Evolutionary conservation across 805 yeast genomes (phyloP).

Genomic region (Blastobotrys americana): DNA sequence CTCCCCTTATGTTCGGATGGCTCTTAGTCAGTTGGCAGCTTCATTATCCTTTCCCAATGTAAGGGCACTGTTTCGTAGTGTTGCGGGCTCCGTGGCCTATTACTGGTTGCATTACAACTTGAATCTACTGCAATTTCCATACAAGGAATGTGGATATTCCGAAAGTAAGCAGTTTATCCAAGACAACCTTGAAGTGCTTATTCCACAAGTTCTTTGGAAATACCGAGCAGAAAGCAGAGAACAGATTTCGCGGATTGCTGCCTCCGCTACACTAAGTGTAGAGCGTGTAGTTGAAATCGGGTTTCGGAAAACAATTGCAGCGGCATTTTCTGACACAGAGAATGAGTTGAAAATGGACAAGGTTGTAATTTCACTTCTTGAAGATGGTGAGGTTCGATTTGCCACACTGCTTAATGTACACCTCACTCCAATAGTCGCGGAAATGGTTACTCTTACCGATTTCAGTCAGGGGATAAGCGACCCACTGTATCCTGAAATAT

Average conservation of each 20-base stretch:
- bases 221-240: neutral
- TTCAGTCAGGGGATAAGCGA: no score
- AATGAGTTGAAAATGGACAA: neutral
- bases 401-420: neutral
- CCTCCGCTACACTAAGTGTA: neutral
- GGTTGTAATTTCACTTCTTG: neutral
- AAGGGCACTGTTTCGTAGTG: neutral
- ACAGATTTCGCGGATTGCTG: neutral
- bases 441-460: neutral
- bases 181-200: neutral
- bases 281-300: neutral
- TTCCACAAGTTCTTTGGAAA: neutral
- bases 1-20: neutral
- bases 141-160: neutral
- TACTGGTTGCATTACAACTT: neutral
- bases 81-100: neutral
- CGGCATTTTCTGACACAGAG: neutral
- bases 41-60: neutral
- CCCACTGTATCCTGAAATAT: no score
- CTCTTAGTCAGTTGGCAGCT: neutral
- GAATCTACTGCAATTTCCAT: neutral
- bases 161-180: neutral
- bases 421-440: neutral
- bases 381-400: neutral
- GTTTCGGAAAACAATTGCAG: neutral